Conservation (phyloP, 1,284 basidiomycete genomes). For the Erythrobasidium hasegawianum region DNA sequence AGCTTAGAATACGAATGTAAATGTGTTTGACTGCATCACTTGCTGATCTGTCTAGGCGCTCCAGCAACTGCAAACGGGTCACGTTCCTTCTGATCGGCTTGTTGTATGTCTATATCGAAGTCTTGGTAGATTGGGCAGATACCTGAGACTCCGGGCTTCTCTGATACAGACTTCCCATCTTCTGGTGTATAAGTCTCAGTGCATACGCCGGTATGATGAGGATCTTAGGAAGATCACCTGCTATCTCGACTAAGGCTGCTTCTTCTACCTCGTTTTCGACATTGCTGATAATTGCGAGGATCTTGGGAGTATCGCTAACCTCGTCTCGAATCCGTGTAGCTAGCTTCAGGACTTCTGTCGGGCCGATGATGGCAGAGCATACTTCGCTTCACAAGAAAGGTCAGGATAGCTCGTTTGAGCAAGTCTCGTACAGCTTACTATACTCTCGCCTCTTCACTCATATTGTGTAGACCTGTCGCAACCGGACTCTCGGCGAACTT, state of each 20-base stretch:
- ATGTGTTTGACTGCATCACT: neutral
- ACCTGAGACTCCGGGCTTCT: neutral
- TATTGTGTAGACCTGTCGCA: neutral
- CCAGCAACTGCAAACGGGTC: constrained; percentile 14
- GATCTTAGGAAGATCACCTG: neutral
- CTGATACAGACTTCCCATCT: no score
- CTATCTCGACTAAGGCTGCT: constrained; percentile 12
- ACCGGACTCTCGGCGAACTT: no score
- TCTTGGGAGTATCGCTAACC: neutral
- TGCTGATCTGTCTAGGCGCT: constrained; percentile 17
- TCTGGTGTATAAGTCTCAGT: no score
- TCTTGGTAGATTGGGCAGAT: constrained; percentile 25
- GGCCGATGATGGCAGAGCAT: neutral
- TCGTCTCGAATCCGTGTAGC: constrained; percentile 16
- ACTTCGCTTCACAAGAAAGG: neutral
- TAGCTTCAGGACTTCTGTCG: constrained; percentile 28
- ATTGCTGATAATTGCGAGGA: constrained; percentile 27
- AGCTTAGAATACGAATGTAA: no score
- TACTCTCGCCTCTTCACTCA: neutral
- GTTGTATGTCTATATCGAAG: constrained; percentile 17
- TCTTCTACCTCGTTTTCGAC: constrained; percentile 23
- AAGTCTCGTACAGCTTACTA: neutral
- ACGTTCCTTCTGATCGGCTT: constrained; percentile 12
- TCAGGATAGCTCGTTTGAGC: neutral
- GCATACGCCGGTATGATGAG: no score